Conservation (phyloP, 176 grass and related monocot genomes). For the Oryza punctata region DNA sequence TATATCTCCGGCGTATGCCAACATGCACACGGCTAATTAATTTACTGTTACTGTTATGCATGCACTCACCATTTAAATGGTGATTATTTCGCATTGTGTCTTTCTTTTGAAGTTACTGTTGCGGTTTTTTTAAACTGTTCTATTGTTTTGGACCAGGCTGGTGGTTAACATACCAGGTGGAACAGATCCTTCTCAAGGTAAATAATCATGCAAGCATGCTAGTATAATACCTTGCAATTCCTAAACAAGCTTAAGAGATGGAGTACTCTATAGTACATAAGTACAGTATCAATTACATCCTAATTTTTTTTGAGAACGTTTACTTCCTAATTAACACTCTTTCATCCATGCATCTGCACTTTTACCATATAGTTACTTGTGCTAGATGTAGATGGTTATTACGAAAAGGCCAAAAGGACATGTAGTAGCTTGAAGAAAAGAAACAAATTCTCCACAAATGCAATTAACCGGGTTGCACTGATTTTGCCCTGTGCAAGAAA, state of each 20-base stretch:
- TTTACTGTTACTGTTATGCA: background rate
- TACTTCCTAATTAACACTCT: background rate
- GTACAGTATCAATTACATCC: background rate
- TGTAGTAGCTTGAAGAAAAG: too few species aligned
- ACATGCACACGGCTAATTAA: too few species aligned
- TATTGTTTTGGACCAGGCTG: constrained; percentile 43
- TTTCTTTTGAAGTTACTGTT: too few species aligned
- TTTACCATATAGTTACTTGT: background rate
- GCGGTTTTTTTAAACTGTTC: background rate
- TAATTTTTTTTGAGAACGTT: too few species aligned
- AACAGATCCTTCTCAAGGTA: constrained; percentile 80
- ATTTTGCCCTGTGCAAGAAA: background rate
- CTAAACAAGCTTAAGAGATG: background rate
- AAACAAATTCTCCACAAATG: background rate
- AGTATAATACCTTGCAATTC: background rate
- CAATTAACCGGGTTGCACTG: background rate
- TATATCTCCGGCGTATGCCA: too few species aligned
- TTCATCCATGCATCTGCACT: background rate
- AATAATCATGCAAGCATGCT: constrained; percentile 13
- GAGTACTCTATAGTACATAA: too few species aligned
- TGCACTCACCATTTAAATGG: background rate
- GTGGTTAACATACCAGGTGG: constrained; percentile 89
- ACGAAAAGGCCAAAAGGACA: too few species aligned
- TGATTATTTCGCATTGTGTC: background rate
- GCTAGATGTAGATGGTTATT: too few species aligned